Conservation (phyloP, 148 eudicot genomes). For the Persicaria maculosa region DNA sequence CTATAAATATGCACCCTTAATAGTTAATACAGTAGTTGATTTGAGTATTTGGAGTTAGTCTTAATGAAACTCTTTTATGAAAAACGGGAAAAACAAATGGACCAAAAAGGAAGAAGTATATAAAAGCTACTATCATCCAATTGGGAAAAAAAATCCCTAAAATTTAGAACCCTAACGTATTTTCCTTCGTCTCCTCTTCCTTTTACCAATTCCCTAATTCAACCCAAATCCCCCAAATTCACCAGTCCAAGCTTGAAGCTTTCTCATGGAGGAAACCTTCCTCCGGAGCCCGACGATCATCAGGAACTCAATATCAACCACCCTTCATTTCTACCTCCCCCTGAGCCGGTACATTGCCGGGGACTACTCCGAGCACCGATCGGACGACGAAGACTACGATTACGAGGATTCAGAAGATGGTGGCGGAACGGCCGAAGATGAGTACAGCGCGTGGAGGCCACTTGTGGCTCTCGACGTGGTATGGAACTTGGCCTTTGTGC, state of each 20-base stretch:
- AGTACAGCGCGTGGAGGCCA: slow-evolving; percentile 59
- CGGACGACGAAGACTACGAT: slow-evolving; percentile 17
- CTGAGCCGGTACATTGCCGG: slow-evolving; percentile 21
- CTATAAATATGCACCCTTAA: too few relatives aligned
- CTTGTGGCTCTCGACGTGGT: slow-evolving; percentile 75
- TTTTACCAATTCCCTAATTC: background rate
- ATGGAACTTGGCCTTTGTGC: slow-evolving; percentile 80
- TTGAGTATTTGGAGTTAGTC: too few relatives aligned
- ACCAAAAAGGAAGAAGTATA: background rate
- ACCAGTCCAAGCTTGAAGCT: background rate
- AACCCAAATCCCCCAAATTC: background rate
- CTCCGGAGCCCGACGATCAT: slow-evolving; percentile 22
- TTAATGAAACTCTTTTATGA: background rate
- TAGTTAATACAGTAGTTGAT: too few relatives aligned
- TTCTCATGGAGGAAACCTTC: slow-evolving; percentile 13
- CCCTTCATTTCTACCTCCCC: slow-evolving; percentile 18
- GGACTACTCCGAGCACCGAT: slow-evolving; percentile 16
- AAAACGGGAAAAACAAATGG: background rate
- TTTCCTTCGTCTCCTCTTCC: background rate
- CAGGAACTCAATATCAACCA: slow-evolving; percentile 19
- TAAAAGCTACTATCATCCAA: background rate
- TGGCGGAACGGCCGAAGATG: slow-evolving; percentile 18
- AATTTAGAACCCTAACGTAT: background rate
- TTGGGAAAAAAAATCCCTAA: background rate
- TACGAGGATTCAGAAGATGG: slow-evolving; percentile 11